phyloP scores from a whole-genome alignment of 805 yeast species.

The Sugiyamaella lignohabitans region DNA sequence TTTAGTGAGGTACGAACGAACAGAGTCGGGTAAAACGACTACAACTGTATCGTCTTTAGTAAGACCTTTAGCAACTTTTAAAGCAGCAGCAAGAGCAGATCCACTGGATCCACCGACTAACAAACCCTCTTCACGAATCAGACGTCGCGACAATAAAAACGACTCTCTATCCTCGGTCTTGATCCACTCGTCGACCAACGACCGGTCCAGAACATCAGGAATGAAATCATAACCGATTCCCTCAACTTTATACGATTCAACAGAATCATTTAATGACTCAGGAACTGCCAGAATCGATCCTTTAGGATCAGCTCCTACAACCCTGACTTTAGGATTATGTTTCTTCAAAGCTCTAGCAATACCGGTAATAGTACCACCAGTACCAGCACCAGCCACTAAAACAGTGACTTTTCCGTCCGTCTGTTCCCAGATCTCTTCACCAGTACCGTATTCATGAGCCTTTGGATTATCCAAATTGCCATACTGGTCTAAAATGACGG shows the following conservation, averaged over 20 bases:
- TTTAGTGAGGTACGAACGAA: slow-evolving; percentile 79
- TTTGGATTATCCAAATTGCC: slow-evolving; percentile 70
- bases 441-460: slow-evolving; percentile 82
- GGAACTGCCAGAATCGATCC: slow-evolving; percentile 84
- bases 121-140: slow-evolving; percentile 79
- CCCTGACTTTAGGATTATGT: slow-evolving; percentile 51
- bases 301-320: slow-evolving; percentile 79
- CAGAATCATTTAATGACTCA: slow-evolving; percentile 55
- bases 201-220: slow-evolving; percentile 71
- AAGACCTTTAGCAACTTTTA: slow-evolving; percentile 59
- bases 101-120: slow-evolving; percentile 90
- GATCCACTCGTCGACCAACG: slow-evolving; percentile 67
- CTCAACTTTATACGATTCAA: slow-evolving; percentile 67
- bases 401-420: slow-evolving; percentile 64
- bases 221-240: slow-evolving; percentile 88
- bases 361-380: slow-evolving; percentile 89
- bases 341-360: slow-evolving; percentile 71
- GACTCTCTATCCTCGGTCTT: slow-evolving; percentile 80
- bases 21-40: slow-evolving; percentile 78
- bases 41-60: slow-evolving; percentile 71
- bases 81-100: slow-evolving; percentile 72
- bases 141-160: slow-evolving; percentile 71
- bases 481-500: slow-evolving; percentile 80
- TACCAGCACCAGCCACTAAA: slow-evolving; percentile 87
- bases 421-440: slow-evolving; percentile 79